Conservation (phyloP, 2,329 filamentous ascomycete genomes). For the Xylariaceae sp. region DNA sequence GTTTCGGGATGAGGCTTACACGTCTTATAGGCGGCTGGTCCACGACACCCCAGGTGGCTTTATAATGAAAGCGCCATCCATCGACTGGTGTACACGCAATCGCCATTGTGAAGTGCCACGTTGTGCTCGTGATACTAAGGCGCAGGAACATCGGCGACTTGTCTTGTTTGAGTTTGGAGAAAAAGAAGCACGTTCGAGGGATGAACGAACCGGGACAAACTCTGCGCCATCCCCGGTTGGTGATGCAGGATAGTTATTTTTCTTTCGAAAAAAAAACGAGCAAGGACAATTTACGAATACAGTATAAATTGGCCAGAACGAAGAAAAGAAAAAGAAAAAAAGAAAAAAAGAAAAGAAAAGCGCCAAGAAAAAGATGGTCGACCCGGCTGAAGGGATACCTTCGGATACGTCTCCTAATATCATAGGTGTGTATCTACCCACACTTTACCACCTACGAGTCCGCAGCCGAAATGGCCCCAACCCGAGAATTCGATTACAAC, state of each 20-base stretch:
- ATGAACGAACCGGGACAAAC: too few species aligned
- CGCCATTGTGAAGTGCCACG: conserved; percentile 14
- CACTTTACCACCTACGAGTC: not conserved
- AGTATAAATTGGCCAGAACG: not conserved
- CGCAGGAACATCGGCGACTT: conserved; percentile 2
- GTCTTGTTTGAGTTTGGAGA: not conserved
- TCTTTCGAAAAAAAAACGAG: too few species aligned
- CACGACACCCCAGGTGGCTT: not conserved
- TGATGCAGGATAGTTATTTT: too few species aligned
- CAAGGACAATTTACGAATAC: too few species aligned
- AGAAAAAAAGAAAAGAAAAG: not conserved
- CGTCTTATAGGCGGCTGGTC: conserved; percentile 12
- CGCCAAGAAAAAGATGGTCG: not conserved
- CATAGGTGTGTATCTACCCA: not conserved
- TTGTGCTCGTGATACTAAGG: conserved; percentile 18
- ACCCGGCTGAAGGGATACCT: not conserved
- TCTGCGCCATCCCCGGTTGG: too few species aligned
- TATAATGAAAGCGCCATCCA: conserved; percentile 1
- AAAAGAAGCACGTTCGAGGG: not conserved
- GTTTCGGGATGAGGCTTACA: conserved; percentile 5
- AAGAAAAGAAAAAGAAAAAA: not conserved
- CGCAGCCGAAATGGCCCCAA: not conserved
- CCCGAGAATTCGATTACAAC: not conserved
- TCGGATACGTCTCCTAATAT: not conserved
- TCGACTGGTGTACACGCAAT: conserved; percentile 6